Evolutionary conservation across 768 basidiomycete genomes (phyloP), one percentile per base, ranked within the genome.

Genomic region (Chlorophyllum brunneum): DNA sequence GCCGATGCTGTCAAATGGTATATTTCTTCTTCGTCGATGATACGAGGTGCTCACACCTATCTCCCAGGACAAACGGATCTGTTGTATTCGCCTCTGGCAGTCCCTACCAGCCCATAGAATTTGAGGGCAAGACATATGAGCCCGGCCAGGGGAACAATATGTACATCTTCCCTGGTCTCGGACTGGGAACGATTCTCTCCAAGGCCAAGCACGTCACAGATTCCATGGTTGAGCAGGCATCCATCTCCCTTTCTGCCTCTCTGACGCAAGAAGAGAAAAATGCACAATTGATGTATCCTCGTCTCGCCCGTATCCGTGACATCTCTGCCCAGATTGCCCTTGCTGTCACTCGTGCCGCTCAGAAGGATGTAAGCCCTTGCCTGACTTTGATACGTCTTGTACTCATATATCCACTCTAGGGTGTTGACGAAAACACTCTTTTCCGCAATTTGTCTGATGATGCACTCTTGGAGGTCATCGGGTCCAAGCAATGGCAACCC

Each of bases 101-200:
- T 42, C 88, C 88, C 0, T 91, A 88, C 71, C 68, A 74, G 15
- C 63, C 77, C 2, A 66, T 82, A 39, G 71, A 73, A 42, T 75
- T 68, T 60, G 65, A 76, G 29, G 79, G 78, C 22, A 76, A 70
- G 39, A 55, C 59, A 0, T 70, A 79, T 55, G 81, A 84, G 56
- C 80, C 88, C 1, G 86, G 84, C 0, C 88, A 91, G 64, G 86
- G 87, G 8, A 91, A 91, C 67, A 91, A 89, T 68, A 85, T 88
- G 83, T 83, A 83, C 65, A 81, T 82, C 59, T 82, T 81, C 67
- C 78, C 77, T 15, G 76, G 77, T 15, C 67, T 88, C 52, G 86
- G 85, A 1, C 67, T 86, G 54, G 85, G 85, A 4, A 60, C 79
- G 7, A 81, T 86, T 58, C 69, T 86, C 37, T 71, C 80, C 56